Evolutionary conservation across 2,329 filamentous ascomycete genomes (phyloP), one percentile per base, ranked within the genome.

Genomic region (Penicillium sp.): DNA sequence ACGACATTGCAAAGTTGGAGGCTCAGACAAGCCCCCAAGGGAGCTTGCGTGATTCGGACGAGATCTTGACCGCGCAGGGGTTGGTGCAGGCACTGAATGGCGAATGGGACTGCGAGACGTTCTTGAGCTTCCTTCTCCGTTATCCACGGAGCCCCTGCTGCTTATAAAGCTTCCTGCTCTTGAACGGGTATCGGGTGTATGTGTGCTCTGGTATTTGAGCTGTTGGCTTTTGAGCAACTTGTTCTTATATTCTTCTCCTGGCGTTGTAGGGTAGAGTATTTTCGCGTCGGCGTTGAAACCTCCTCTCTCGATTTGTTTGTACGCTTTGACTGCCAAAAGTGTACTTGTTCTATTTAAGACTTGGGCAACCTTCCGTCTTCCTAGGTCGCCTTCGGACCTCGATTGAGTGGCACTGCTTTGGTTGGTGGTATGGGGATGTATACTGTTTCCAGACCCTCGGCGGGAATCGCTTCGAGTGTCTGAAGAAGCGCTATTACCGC

Each of bases 261-360:
- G 81, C 0, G 81, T 69, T 46, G 77, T 73, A 0, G 81, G 81
- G 40, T 76, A 84, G n/a, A 72, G 69, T n/a, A 65, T 61, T 3
- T 77, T 75, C 36, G 67, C 68, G 14, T 76, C 73, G 3, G 64
- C 65, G 40, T 72, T 72, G 56, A 80, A 81, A 1, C 72, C 72
- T 0, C 72, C 73, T 27, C 77, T 72, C 45, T 81, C 75, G 47
- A 76, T 75, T 7, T 69, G 71, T n/a, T 77, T 69, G 1, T 73
- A 68, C 0, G 74, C 70, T 27, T 78, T 73, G 0, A 73, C 75
- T 3, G 76, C 75, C 0, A 83, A 56, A 12, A 74, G 72, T 10
- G 75, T 68, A 7, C 73, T 74, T 4, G 79, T 53, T 4, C 57
- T 64, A 4, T 68, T 74, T 6, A 83, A 57, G 8, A 64, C 56